Percentiles rank a stretch among this genome's conserved stretches.
These are phyloP conservation scores for Chlamydomonas eustigma DNA, from an alignment of 139 green algal genomes.

Conservation along the genomic window DNA sequence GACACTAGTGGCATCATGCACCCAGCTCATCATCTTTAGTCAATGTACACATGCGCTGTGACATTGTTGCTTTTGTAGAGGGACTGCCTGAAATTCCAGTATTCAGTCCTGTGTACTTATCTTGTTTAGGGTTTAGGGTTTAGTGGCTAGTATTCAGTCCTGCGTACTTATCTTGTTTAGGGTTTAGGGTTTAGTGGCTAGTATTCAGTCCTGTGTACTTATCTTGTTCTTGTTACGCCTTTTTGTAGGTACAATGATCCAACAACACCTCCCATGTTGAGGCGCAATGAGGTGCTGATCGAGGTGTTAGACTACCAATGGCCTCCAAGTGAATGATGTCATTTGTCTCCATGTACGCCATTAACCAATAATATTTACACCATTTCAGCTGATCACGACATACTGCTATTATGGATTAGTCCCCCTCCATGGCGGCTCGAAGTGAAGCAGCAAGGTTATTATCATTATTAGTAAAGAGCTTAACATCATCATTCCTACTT, in stretches of 20 bases:
- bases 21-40: not conserved
- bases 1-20: too few relatives aligned
- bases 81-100: not conserved
- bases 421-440: too few relatives aligned
- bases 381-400: too few relatives aligned
- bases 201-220: not conserved
- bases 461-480: too few relatives aligned
- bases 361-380: too few relatives aligned
- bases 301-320: conserved; percentile 44
- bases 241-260: conserved; percentile 69
- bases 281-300: conserved; percentile 79
- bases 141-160: not conserved
- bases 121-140: not conserved
- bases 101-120: not conserved
- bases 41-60: not conserved
- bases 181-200: not conserved
- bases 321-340: conserved; percentile 10
- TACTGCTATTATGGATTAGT: too few relatives aligned
- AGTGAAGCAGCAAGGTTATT: too few relatives aligned
- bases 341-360: too few relatives aligned
- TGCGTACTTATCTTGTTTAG: not conserved
- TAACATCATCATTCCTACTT: too few relatives aligned
- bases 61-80: too few relatives aligned
- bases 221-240: not conserved
- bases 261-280: conserved; percentile 39